Conservation (phyloP, 306 rosid genomes). For the Vigna mungo region DNA sequence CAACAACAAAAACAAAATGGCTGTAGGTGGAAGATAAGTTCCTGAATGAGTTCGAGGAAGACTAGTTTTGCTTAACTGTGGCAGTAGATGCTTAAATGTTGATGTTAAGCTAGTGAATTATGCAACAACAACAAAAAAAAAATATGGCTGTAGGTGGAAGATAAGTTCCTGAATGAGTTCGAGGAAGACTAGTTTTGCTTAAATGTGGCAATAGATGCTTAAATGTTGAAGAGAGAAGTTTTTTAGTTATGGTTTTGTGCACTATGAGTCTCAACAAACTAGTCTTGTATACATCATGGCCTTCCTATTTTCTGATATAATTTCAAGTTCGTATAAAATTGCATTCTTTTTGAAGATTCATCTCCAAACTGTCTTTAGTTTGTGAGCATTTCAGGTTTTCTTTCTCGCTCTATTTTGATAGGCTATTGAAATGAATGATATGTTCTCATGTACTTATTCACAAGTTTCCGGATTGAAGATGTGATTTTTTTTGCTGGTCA, state of each 20-base stretch:
- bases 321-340: neutral
- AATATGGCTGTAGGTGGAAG: neutral
- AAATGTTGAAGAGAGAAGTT: neutral
- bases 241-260: neutral
- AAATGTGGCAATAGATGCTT: neutral
- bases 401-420: neutral
- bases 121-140: too few relatives aligned
- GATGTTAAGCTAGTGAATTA: constrained; percentile 1
- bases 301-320: neutral
- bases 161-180: constrained; percentile 11
- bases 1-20: too few relatives aligned
- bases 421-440: constrained; percentile 1
- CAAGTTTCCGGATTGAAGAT: constrained; percentile 24
- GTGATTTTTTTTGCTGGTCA: constrained; percentile 27
- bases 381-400: neutral
- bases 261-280: neutral
- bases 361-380: constrained; percentile 7
- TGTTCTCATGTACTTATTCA: neutral
- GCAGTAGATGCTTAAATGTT: neutral
- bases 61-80: too few relatives aligned
- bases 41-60: too few relatives aligned
- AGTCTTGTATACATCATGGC: neutral
- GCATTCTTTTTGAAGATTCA: constrained; percentile 18
- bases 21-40: too few relatives aligned
- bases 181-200: constrained; percentile 10